Conservation (phyloP, 352 stramenopile species). For the Pythium guiyangense region DNA sequence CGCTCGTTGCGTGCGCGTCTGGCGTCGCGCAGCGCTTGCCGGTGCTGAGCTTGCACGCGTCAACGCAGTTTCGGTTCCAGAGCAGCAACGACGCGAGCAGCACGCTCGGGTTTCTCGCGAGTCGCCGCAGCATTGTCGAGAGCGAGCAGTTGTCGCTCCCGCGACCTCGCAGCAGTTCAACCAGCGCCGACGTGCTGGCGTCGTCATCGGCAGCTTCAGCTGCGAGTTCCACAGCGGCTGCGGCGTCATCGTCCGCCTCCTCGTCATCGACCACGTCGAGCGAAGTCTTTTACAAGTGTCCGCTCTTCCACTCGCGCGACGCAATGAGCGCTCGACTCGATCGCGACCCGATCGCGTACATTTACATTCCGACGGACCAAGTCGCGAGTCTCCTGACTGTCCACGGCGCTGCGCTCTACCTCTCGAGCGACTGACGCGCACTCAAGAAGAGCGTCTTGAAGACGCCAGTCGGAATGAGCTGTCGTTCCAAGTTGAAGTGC, state of each 20-base stretch:
- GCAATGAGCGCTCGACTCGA: conserved; percentile 20
- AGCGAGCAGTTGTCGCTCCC: conserved; percentile 5
- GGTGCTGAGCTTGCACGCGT: conserved; percentile 20
- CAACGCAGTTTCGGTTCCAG: conserved; percentile 21
- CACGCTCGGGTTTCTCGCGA: conserved; percentile 1
- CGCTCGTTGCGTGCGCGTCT: conserved; percentile 6
- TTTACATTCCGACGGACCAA: conserved; percentile 33
- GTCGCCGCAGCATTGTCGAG: conserved; percentile 3
- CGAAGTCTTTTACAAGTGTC: conserved; percentile 35
- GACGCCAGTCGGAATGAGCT: too few species aligned
- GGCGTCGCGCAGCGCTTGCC: conserved; percentile 20
- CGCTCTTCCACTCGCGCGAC: conserved; percentile 27
- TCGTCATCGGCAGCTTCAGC: too few species aligned
- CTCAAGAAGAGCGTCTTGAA: background rate
- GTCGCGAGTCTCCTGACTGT: conserved; percentile 20
- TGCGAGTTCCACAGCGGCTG: background rate
- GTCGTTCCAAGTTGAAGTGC: too few species aligned
- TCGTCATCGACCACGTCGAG: background rate
- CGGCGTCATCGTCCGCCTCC: too few species aligned
- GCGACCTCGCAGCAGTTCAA: background rate
- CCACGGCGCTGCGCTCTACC: conserved; percentile 26
- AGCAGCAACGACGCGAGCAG: background rate
- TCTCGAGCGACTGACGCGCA: conserved; percentile 18
- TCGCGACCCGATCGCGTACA: conserved; percentile 25
- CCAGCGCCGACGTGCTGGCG: background rate